These are phyloP conservation scores for Tolypocladium nubicola DNA, from an alignment of 2,329 filamentous ascomycete species.

Conservation along the genomic window DNA sequence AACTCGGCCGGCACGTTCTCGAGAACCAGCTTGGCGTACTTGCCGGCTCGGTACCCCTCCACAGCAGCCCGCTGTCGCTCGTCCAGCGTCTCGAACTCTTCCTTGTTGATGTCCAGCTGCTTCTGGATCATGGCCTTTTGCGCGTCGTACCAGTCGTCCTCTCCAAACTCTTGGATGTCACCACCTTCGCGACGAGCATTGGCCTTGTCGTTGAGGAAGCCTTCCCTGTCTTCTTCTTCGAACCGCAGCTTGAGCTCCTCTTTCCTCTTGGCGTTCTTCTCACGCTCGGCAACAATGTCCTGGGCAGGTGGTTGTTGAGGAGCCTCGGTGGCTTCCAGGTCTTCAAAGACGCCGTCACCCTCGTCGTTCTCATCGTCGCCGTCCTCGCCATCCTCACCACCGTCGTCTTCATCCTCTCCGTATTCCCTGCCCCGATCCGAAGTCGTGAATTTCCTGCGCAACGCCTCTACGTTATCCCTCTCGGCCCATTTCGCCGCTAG, in stretches of 20 bases:
- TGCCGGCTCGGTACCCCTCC: conserved; percentile 84
- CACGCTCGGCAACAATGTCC: conserved; percentile 77
- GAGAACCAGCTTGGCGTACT: conserved; percentile 84
- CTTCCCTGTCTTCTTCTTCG: conserved; percentile 96
- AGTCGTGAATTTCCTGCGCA: conserved; percentile 68
- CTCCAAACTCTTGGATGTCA: conserved; percentile 72
- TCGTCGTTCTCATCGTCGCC: conserved; percentile 57
- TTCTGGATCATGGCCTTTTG: conserved; percentile 94
- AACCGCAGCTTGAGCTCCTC: conserved; percentile 92
- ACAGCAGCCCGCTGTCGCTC: conserved; percentile 72
- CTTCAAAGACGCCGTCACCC: conserved; percentile 75
- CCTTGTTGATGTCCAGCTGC: conserved; percentile 91
- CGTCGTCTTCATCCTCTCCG: conserved; percentile 34
- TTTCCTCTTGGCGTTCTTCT: conserved; percentile 82
- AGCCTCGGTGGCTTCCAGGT: conserved; percentile 49
- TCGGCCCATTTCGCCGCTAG: conserved; percentile 80
- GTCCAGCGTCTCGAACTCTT: conserved; percentile 83
- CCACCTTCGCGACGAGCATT: conserved; percentile 60
- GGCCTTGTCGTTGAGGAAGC: conserved; percentile 83
- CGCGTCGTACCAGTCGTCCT: conserved; percentile 97
- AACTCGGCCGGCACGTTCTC: conserved; percentile 89
- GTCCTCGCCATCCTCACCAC: conserved; percentile 42
- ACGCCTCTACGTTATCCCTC: conserved; percentile 61
- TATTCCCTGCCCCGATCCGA: conserved; percentile 37
- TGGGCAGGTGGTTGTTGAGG: conserved; percentile 32